Evolutionary conservation across 2,329 filamentous ascomycete genomes (phyloP).

Genomic region (Didymella exigua): DNA sequence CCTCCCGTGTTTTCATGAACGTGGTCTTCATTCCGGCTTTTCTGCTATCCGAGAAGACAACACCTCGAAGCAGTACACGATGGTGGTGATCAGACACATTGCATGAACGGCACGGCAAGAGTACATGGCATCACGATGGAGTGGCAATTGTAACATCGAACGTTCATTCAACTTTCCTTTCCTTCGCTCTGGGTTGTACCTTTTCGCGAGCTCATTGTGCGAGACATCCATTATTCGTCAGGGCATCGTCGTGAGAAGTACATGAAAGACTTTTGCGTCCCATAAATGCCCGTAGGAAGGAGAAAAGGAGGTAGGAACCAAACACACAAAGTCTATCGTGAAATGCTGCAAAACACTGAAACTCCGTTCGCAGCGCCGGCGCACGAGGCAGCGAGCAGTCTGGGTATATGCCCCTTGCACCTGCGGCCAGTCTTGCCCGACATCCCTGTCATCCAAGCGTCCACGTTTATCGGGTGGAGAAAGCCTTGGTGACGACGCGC

Average conservation of each 20-base stretch:
- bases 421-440: constrained; percentile 31
- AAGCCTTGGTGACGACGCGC: constrained; percentile 97
- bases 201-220: constrained; percentile 28
- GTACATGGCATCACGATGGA: not conserved
- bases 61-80: too few relatives aligned
- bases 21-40: too few relatives aligned
- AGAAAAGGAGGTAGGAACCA: constrained; percentile 29
- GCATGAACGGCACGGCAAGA: too few relatives aligned
- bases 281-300: constrained; percentile 34
- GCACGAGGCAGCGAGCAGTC: constrained; percentile 28
- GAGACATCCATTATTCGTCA: constrained; percentile 36
- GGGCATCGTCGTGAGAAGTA: constrained; percentile 39
- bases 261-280: constrained; percentile 36
- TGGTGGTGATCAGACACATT: too few relatives aligned
- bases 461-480: constrained; percentile 77
- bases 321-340: constrained; percentile 46
- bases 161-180: constrained; percentile 24
- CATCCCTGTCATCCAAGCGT: constrained; percentile 18
- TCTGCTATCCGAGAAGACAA: too few relatives aligned
- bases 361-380: constrained; percentile 35
- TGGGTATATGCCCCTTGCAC: constrained; percentile 36
- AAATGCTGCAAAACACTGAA: constrained; percentile 41
- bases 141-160: constrained; percentile 15
- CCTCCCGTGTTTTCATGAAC: too few relatives aligned
- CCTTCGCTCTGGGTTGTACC: constrained; percentile 20